These are phyloP conservation scores for Aspergillus sclerotioniger DNA, from an alignment of 495 filamentous ascomycete species.

Conservation along the genomic window DNA sequence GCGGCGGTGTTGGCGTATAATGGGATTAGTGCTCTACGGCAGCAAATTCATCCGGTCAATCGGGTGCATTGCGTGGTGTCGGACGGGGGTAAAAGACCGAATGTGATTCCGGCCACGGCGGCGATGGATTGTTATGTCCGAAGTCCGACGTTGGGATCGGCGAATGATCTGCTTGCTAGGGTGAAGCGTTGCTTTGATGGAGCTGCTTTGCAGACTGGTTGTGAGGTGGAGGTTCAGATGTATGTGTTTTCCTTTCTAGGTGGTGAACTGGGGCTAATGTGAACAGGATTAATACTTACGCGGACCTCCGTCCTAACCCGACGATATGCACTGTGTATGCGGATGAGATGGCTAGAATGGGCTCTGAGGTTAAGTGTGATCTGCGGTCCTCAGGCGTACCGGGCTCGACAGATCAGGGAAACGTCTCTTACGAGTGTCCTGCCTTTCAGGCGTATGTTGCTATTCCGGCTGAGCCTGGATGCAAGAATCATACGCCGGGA, in stretches of 20 bases:
- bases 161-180: neutral
- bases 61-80: constrained; percentile 51
- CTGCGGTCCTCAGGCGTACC: neutral
- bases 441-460: neutral
- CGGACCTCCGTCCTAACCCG: neutral
- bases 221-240: neutral
- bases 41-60: constrained; percentile 55
- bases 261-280: neutral
- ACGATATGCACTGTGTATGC: neutral
- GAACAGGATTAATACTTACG: neutral
- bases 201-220: neutral
- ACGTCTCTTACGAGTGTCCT: constrained; percentile 4
- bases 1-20: constrained; percentile 54
- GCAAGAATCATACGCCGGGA: neutral
- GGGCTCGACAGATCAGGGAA: constrained; percentile 4
- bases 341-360: neutral
- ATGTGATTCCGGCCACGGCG: constrained; percentile 54
- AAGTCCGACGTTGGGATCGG: neutral
- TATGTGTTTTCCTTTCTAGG: neutral
- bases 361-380: no score
- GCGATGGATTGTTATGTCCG: constrained; percentile 42
- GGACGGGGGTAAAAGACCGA: constrained; percentile 46
- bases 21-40: constrained; percentile 50
- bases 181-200: neutral
- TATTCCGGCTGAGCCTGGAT: neutral